Evolutionary conservation across 257 asterid genomes (phyloP).

Genomic region (Forsythia suspensa): DNA sequence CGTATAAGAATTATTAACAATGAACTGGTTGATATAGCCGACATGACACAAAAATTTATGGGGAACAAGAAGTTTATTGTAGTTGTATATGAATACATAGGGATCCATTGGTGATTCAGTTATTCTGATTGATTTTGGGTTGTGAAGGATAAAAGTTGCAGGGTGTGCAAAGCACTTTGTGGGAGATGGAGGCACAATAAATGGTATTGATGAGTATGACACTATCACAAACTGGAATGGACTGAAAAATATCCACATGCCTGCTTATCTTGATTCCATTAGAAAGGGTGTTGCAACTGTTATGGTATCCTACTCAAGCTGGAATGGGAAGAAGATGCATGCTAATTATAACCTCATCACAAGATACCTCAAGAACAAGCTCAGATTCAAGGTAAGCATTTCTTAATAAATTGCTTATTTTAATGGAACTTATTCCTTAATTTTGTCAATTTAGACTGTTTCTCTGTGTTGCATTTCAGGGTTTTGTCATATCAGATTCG

Average conservation of each 20-base stretch:
- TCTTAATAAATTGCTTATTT: no score
- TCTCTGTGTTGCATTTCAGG: conserved; percentile 11
- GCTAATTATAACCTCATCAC: conserved; percentile 33
- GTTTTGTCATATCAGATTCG: conserved; percentile 34
- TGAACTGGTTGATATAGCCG: no score
- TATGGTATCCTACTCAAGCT: conserved; percentile 39
- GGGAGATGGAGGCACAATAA: conserved; percentile 40
- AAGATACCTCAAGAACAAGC: conserved; percentile 29
- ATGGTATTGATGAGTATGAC: conserved; percentile 36
- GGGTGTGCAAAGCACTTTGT: conserved; percentile 41
- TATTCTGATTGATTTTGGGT: no score
- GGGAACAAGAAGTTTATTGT: no score
- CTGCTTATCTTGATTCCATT: conserved; percentile 31
- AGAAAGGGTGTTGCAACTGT: conserved; percentile 33
- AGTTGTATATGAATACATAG: no score
- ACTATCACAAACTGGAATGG: conserved; percentile 26
- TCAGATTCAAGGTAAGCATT: conserved; percentile 24
- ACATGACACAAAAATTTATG: no score
- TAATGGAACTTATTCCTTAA: no score
- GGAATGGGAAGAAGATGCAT: conserved; percentile 40
- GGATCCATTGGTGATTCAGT: no score
- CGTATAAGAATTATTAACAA: no score
- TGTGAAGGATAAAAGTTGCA: conserved; percentile 29
- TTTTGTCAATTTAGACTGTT: no score
- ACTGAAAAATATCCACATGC: conserved; percentile 36